Evolutionary conservation across 768 basidiomycete species (phyloP).

Genomic region (Krasilnikovozyma curviuscula): DNA sequence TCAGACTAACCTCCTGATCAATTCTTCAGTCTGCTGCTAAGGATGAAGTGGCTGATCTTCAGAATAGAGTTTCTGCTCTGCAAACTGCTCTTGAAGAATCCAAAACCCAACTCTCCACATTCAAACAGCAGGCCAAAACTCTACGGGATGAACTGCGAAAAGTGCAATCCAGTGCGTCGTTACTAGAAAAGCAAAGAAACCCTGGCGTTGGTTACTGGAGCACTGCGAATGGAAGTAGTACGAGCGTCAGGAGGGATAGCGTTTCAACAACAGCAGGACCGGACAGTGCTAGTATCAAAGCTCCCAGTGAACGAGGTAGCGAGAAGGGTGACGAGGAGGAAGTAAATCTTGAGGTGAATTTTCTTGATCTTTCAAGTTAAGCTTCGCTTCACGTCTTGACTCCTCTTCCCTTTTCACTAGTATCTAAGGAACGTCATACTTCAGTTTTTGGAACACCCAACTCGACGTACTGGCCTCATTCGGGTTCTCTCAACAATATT

Average conservation of each 20-base stretch:
- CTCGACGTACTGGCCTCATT: slow-evolving; percentile 89
- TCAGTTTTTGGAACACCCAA: slow-evolving; percentile 94
- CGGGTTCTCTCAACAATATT: slow-evolving; percentile 79
- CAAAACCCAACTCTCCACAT: slow-evolving; percentile 50
- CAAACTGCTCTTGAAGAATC: slow-evolving; percentile 56
- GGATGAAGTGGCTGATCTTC: slow-evolving; percentile 35
- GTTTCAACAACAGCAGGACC: background rate
- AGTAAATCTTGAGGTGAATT: slow-evolving; percentile 54
- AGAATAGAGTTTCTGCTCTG: slow-evolving; percentile 31
- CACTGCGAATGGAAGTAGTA: background rate
- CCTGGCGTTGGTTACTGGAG: slow-evolving; percentile 89
- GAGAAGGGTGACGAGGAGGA: slow-evolving; percentile 61
- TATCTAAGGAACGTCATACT: slow-evolving; percentile 89
- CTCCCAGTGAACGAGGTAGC: background rate
- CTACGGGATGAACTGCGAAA: slow-evolving; percentile 87
- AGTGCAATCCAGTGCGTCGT: slow-evolving; percentile 75
- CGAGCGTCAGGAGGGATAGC: background rate
- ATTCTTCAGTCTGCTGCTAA: slow-evolving; percentile 30
- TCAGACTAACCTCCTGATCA: background rate
- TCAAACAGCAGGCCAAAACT: slow-evolving; percentile 40
- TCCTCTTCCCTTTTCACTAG: slow-evolving; percentile 11
- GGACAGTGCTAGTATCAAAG: background rate
- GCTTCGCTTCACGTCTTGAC: background rate
- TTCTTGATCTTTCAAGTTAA: background rate
- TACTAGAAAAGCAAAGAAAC: slow-evolving; percentile 75